phyloP scores from a whole-genome alignment of 345 rosid species.

The Eucalyptus victrix region DNA sequence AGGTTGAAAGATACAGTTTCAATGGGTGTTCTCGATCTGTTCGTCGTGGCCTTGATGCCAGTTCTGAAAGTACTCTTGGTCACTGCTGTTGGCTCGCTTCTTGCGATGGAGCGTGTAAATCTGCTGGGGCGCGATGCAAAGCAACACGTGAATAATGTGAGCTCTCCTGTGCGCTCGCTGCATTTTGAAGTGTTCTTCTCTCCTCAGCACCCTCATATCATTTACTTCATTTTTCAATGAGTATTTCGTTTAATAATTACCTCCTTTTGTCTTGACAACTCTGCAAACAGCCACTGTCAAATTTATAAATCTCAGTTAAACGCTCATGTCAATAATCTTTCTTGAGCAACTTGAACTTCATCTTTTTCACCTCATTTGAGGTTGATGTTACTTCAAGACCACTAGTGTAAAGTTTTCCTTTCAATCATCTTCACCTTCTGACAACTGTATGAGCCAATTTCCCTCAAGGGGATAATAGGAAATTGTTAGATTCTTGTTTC shows the following conservation, averaged over 20 bases:
- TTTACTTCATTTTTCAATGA: neutral
- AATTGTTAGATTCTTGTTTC: neutral
- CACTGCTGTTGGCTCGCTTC: constrained; percentile 7
- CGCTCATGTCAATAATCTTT: neutral
- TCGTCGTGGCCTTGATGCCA: constrained; percentile 14
- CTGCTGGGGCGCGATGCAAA: constrained; percentile 5
- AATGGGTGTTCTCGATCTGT: constrained; percentile 12
- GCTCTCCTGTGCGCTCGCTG: neutral
- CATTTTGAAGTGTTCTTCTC: neutral
- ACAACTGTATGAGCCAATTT: neutral
- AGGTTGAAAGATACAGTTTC: neutral
- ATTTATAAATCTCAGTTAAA: neutral
- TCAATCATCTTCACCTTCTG: neutral
- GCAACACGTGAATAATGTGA: constrained; percentile 3
- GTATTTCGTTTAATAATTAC: neutral
- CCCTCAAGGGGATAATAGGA: neutral
- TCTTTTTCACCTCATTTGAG: neutral
- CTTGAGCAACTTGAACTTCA: neutral
- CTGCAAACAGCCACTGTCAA: neutral
- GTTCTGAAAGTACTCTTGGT: constrained; percentile 19
- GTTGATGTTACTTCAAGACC: neutral
- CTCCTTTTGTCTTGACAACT: neutral
- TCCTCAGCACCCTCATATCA: neutral
- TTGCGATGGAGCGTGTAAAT: constrained; percentile 8
- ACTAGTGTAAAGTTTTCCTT: neutral